Base-by-base conservation (phyloP, 2,329 filamentous ascomycete species). In the Colletotrichum caudatum region DNA sequence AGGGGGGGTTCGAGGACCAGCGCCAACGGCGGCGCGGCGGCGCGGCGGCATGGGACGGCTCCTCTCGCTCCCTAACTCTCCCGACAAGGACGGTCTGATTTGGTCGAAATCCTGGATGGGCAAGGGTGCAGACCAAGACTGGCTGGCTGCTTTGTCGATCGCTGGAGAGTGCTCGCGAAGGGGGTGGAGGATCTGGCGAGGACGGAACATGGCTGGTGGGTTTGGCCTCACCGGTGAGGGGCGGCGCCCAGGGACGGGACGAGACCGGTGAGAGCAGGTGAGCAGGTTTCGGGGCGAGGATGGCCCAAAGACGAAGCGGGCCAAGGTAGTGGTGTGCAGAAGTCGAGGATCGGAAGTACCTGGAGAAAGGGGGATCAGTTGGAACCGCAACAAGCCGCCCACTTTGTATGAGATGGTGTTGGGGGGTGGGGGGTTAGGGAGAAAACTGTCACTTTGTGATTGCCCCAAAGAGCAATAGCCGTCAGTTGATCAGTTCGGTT, bases 141-240 rank as follows among this genome's bases (percentile, higher is more conserved):
- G 41, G 50, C 18, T 29, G n/a, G 26, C 29, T 50, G 33, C 33
- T 39, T 29, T 12, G n/a, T 29, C 20, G 54, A 39, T 57, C 23
- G 23, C 33, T n/a, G 53, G 58, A n/a, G n/a, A 39, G 54, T 64
- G 59, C 46, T 69, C 58, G 57, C 58, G 63, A 62, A 57, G 12
- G 41, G 23, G 46, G 46, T 23, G 37, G 37, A 39, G 64, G 41
- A n/a, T 26, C 53, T 60, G 37, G 51, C 29, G 23, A 37, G 48
- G 33, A 64, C 44, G 51, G 62, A 48, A 44, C 53, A 51, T 69
- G 65, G 69, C 65, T 69, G 59, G 69, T 41, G 65, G 64, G 59
- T 56, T 56, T 64, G 39, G 53, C 60, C 48, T 71, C 59, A 71
- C 69, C 69, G 69, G 69, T 71, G 69, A 71, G 69, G 69, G 65